These are phyloP conservation scores for Fusarium sp. DNA, from an alignment of 2,329 filamentous ascomycete species.

Conservation along the genomic window DNA sequence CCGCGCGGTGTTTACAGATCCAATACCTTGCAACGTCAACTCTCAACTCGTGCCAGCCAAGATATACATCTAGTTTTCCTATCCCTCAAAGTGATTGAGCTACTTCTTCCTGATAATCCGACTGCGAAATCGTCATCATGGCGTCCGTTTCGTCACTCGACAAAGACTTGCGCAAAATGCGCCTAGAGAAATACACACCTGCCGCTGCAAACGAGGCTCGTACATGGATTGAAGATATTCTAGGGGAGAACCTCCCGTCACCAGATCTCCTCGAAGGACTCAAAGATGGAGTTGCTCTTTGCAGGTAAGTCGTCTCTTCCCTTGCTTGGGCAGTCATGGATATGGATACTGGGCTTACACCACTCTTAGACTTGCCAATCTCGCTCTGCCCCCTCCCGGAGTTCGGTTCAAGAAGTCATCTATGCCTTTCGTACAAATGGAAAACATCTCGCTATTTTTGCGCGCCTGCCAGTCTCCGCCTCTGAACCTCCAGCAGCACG, in stretches of 20 bases:
- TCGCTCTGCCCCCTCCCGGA: conserved; percentile 79
- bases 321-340: conserved; percentile 13
- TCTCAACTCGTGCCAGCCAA: conserved; percentile 10
- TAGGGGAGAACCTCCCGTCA: conserved; percentile 78
- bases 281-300: conserved; percentile 91
- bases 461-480: conserved; percentile 87
- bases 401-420: conserved; percentile 90
- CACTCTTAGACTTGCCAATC: conserved; percentile 78
- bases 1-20: conserved; percentile 8
- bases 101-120: not conserved
- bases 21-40: conserved; percentile 6
- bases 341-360: conserved; percentile 37
- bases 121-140: conserved; percentile 65
- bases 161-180: conserved; percentile 93
- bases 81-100: not conserved
- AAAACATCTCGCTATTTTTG: conserved; percentile 97
- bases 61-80: not conserved
- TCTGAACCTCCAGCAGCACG: conserved; percentile 89
- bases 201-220: conserved; percentile 87
- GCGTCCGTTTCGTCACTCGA: conserved; percentile 94
- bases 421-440: conserved; percentile 99
- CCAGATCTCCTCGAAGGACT: conserved; percentile 86
- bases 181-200: conserved; percentile 92
- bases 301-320: conserved; percentile 73
- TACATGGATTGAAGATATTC: conserved; percentile 84